These are phyloP conservation scores for Jackrogersella multiformis DNA, from an alignment of 495 filamentous ascomycete species.

Conservation along the genomic window DNA sequence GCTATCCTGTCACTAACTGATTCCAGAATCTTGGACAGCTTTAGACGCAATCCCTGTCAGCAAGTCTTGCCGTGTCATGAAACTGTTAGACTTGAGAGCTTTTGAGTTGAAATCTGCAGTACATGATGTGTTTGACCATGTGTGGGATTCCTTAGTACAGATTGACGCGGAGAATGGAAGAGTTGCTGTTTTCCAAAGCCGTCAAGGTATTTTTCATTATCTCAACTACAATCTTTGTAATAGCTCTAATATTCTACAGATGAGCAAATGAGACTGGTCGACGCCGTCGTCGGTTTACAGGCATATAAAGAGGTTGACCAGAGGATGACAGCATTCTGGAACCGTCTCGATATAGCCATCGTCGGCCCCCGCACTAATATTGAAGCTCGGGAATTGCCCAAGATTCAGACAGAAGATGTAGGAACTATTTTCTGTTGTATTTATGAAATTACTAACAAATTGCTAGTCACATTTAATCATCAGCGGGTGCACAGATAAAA, in stretches of 20 bases:
- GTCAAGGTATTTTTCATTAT: slow-evolving; percentile 49
- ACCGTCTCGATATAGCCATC: slow-evolving; percentile 59
- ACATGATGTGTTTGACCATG: slow-evolving; percentile 64
- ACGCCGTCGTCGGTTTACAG: slow-evolving; percentile 59
- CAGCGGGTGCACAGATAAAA: slow-evolving; percentile 48
- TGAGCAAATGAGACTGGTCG: slow-evolving; percentile 56
- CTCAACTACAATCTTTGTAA: background rate
- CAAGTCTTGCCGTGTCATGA: slow-evolving; percentile 59
- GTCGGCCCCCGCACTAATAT: slow-evolving; percentile 60
- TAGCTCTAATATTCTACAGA: slow-evolving; percentile 49
- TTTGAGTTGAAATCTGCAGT: slow-evolving; percentile 65
- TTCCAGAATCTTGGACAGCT: slow-evolving; percentile 56
- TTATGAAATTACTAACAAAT: slow-evolving; percentile 35
- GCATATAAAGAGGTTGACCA: slow-evolving; percentile 63
- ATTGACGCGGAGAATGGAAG: slow-evolving; percentile 60
- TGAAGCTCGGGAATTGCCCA: slow-evolving; percentile 39
- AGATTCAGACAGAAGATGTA: slow-evolving; percentile 54
- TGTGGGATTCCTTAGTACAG: slow-evolving; percentile 65
- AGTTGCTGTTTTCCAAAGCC: slow-evolving; percentile 58
- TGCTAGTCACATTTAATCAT: slow-evolving; percentile 46
- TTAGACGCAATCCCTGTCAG: slow-evolving; percentile 55
- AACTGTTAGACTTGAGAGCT: slow-evolving; percentile 56
- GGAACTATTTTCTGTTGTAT: slow-evolving; percentile 16
- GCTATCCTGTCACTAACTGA: background rate
- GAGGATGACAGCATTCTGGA: slow-evolving; percentile 61